Conservation (phyloP, 2,329 filamentous ascomycete genomes). For the Aureobasidium sp. region DNA sequence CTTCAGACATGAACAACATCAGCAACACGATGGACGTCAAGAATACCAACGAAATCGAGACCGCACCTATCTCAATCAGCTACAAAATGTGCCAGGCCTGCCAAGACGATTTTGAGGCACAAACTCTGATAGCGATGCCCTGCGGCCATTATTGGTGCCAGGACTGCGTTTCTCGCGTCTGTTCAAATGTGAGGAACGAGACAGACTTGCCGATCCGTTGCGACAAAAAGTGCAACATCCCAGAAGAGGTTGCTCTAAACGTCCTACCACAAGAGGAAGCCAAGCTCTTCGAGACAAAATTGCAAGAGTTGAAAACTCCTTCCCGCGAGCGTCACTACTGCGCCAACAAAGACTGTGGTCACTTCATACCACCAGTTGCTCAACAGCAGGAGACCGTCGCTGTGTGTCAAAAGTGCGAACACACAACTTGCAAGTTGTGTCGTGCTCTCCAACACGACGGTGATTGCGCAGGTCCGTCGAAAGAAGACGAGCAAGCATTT, state of each 20-base stretch:
- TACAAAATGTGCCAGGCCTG: not conserved
- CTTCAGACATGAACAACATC: not conserved
- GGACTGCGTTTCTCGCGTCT: not conserved
- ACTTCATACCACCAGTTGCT: not conserved
- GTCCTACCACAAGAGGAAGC: not conserved
- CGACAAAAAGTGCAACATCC: not conserved
- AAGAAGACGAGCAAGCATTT: not conserved
- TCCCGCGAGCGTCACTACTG: not conserved
- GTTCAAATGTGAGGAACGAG: not conserved
- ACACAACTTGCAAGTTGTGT: not conserved
- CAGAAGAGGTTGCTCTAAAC: not conserved
- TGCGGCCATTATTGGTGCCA: not conserved
- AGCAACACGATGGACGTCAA: too few species aligned
- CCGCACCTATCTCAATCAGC: not conserved
- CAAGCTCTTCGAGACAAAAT: not conserved
- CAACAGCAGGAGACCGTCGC: not conserved
- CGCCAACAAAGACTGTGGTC: not conserved
- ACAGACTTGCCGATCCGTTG: not conserved
- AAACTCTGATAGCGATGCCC: not conserved
- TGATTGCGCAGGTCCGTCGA: not conserved
- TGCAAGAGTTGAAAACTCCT: not conserved
- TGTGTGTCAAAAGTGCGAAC: not conserved
- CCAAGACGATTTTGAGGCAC: not conserved
- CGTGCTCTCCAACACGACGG: not conserved
- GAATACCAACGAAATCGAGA: not conserved